phyloP scores from a whole-genome alignment of 371 early-diverging fungal genomes.

The Thermomucor indicae-seudaticae region DNA sequence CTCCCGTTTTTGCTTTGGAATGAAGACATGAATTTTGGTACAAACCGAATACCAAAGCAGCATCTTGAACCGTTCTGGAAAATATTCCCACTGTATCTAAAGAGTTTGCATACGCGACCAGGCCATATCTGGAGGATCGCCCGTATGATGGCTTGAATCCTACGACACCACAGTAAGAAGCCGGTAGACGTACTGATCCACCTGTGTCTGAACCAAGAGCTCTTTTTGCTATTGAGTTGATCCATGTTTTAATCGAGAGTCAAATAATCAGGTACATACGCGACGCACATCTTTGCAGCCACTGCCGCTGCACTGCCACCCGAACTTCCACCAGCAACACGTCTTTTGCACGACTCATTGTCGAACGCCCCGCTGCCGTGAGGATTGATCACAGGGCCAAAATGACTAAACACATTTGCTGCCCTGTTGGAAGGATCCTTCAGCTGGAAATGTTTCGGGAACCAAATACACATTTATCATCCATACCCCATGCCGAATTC shows the following conservation, averaged over 20 bases:
- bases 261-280: constrained; percentile 47
- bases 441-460: too few species aligned
- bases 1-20: background rate
- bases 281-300: constrained; percentile 68
- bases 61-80: constrained; percentile 53
- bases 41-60: constrained; percentile 51
- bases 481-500: constrained; percentile 97
- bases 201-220: constrained; percentile 93
- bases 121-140: constrained; percentile 79
- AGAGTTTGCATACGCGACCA: constrained; percentile 85
- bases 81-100: constrained; percentile 89
- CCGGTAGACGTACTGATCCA: constrained; percentile 91
- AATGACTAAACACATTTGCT: constrained; percentile 46
- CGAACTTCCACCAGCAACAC: constrained; percentile 88
- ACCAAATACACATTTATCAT: too few species aligned
- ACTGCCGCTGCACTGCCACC: constrained; percentile 95
- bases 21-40: background rate
- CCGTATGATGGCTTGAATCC: constrained; percentile 96
- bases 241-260: background rate
- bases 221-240: constrained; percentile 24
- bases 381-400: constrained; percentile 55
- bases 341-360: constrained; percentile 11
- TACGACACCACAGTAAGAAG: constrained; percentile 89
- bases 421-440: too few species aligned
- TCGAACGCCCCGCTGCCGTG: constrained; percentile 10